Conservation (phyloP, 2,329 filamentous ascomycete species). For the Coniochaeta ligniaria region DNA sequence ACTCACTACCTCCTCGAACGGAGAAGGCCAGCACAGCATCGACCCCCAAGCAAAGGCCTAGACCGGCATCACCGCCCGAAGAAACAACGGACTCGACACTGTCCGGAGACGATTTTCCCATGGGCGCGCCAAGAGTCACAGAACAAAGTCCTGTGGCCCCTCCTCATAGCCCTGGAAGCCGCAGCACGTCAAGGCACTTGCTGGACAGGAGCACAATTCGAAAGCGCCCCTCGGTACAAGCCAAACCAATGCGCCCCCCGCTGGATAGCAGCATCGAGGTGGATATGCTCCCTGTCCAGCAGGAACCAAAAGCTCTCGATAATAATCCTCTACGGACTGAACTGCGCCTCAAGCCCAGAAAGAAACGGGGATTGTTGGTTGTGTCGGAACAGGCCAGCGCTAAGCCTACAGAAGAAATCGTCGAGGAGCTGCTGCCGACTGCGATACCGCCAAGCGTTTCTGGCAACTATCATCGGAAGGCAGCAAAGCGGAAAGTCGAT, state of each 20-base stretch:
- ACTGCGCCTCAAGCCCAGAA: neutral
- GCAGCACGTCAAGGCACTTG: neutral
- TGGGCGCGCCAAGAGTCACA: neutral
- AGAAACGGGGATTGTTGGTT: neutral
- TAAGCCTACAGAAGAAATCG: neutral
- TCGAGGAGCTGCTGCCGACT: neutral
- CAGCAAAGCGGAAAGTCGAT: neutral
- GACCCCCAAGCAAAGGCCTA: neutral
- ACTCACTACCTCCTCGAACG: neutral
- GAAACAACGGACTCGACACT: neutral
- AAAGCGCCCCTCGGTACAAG: neutral
- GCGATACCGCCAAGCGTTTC: neutral
- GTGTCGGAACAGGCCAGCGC: neutral
- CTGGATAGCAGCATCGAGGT: neutral
- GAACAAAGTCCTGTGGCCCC: neutral
- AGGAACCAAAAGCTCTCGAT: neutral
- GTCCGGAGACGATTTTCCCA: neutral
- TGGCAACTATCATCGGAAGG: neutral
- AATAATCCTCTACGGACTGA: slow-evolving; percentile 6
- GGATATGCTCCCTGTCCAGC: neutral
- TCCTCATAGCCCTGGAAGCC: neutral
- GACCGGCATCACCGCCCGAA: neutral
- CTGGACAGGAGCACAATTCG: neutral
- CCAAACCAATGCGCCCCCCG: neutral
- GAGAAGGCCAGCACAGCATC: neutral